Evolutionary conservation across 2,329 filamentous ascomycete species (phyloP).

Genomic region (Moelleriella libera): DNA sequence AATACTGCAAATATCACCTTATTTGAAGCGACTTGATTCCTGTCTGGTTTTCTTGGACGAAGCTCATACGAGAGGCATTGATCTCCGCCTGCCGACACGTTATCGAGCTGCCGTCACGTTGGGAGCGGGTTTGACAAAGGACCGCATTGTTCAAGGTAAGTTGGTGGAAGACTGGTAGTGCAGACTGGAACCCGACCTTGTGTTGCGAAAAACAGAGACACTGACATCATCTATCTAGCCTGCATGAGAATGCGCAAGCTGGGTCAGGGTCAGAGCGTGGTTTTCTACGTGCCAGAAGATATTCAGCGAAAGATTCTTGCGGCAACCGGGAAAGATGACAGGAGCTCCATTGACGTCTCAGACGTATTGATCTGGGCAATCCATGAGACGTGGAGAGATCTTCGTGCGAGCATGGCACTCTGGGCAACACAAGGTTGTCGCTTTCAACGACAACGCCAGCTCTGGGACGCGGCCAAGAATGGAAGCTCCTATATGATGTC

Average conservation of each 20-base stretch:
- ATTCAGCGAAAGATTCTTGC: slow-evolving; percentile 37
- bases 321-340: neutral
- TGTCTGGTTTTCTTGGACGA: slow-evolving; percentile 61
- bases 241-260: slow-evolving; percentile 62
- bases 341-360: slow-evolving; percentile 23
- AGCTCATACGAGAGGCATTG: slow-evolving; percentile 54
- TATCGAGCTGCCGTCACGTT: slow-evolving; percentile 56
- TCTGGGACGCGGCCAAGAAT: neutral
- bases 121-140: slow-evolving; percentile 51
- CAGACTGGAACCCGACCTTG: neutral
- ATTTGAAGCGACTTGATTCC: slow-evolving; percentile 33
- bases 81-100: slow-evolving; percentile 43
- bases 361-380: slow-evolving; percentile 50
- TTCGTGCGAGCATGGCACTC: slow-evolving; percentile 15
- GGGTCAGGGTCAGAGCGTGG: slow-evolving; percentile 49
- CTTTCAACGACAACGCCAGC: neutral
- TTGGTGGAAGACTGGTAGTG: neutral
- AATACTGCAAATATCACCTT: slow-evolving; percentile 43
- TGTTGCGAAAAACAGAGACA: no score
- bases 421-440: slow-evolving; percentile 1
- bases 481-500: neutral
- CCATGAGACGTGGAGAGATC: slow-evolving; percentile 37
- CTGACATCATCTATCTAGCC: slow-evolving; percentile 20
- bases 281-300: slow-evolving; percentile 46
- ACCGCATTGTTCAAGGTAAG: slow-evolving; percentile 52